Conservation (phyloP, 1,284 basidiomycete species). For the Pyrrhoderma lamaoense region DNA sequence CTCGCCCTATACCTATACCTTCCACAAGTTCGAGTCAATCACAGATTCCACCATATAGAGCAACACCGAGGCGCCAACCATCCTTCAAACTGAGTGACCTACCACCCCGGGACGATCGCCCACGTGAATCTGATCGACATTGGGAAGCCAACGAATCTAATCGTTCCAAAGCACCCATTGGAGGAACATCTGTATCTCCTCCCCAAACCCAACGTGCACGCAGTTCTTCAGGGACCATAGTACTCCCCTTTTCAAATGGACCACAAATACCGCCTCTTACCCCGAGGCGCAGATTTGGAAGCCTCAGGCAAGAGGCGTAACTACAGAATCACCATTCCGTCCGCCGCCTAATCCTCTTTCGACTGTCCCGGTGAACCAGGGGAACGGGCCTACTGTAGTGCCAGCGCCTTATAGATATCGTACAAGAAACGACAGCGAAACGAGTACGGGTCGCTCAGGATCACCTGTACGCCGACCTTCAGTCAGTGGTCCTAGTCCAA, state of each 20-base stretch:
- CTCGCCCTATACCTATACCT: too few relatives aligned
- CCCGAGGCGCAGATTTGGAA: not conserved
- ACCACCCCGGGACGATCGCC: not conserved
- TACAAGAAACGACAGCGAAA: slow-evolving; percentile 11
- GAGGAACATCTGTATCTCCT: not conserved
- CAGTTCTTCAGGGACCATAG: not conserved
- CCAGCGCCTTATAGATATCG: not conserved
- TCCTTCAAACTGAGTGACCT: not conserved
- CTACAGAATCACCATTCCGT: not conserved
- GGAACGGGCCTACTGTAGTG: not conserved
- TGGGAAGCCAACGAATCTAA: slow-evolving; percentile 4
- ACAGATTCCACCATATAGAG: not conserved
- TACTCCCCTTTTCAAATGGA: not conserved
- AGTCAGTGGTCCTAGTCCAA: not conserved
- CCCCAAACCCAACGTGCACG: not conserved
- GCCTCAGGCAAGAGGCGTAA: not conserved
- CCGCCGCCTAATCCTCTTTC: not conserved
- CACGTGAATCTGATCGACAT: slow-evolving; percentile 5
- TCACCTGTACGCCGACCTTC: not conserved
- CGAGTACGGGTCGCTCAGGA: not conserved
- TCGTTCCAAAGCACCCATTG: not conserved
- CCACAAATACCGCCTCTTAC: not conserved
- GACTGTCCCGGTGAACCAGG: not conserved
- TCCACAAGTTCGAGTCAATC: too few relatives aligned
- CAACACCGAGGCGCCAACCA: not conserved